Conservation (phyloP, 192 early-diverging fungal species). For the Umbelopsis sp. region DNA sequence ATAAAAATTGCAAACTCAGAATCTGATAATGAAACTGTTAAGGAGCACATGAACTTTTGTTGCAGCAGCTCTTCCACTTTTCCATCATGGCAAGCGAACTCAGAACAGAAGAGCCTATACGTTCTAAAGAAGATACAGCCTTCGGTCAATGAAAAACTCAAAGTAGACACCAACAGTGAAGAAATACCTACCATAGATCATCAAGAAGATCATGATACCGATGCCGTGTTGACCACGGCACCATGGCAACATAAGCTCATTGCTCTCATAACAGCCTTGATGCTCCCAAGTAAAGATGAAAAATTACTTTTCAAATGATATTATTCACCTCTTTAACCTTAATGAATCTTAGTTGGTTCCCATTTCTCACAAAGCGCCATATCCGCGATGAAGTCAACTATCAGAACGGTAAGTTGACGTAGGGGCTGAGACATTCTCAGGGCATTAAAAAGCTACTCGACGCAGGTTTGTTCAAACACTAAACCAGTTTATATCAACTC, state of each 20-base stretch:
- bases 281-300: conserved; percentile 56
- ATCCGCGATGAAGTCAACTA: conserved; percentile 68
- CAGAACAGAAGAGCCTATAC: neutral
- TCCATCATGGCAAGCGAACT: neutral
- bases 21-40: neutral
- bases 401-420: conserved; percentile 63
- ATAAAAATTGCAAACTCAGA: neutral
- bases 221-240: conserved; percentile 26
- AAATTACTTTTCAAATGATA: neutral
- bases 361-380: conserved; percentile 73
- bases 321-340: neutral
- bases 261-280: conserved; percentile 58
- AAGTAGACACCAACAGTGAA: neutral
- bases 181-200: neutral
- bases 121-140: neutral
- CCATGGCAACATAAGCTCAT: conserved; percentile 58
- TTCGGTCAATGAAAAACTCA: neutral
- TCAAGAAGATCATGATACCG: neutral
- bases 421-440: neutral
- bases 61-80: neutral
- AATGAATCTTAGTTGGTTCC: conserved; percentile 53
- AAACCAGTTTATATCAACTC: neutral
- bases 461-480: neutral
- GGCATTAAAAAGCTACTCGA: too few species aligned
- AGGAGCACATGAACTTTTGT: neutral